Conservation (phyloP, 805 yeast genomes). For the Lachancea waltii region DNA sequence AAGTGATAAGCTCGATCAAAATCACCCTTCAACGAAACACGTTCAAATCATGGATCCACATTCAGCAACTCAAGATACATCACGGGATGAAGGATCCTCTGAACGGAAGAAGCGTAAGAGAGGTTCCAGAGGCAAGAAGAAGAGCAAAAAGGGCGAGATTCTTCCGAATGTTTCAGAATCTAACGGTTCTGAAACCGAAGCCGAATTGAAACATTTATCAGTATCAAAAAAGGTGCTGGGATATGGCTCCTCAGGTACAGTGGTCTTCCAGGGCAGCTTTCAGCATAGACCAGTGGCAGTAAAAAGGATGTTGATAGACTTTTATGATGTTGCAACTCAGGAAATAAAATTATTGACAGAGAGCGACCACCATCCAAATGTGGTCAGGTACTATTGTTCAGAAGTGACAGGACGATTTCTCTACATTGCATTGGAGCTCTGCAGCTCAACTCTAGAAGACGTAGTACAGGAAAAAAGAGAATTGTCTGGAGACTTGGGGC, state of each 20-base stretch:
- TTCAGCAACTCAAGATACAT: slow-evolving; percentile 9
- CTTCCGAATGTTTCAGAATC: slow-evolving; percentile 3
- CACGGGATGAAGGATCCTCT: slow-evolving; percentile 11
- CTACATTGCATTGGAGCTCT: slow-evolving; percentile 88
- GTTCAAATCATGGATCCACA: slow-evolving; percentile 11
- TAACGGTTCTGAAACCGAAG: slow-evolving; percentile 18
- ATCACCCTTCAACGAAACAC: not conserved
- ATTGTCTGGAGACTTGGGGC: slow-evolving; percentile 31
- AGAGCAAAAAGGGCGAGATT: slow-evolving; percentile 35
- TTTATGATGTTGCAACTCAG: slow-evolving; percentile 88
- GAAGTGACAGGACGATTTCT: slow-evolving; percentile 81
- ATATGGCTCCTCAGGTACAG: slow-evolving; percentile 95
- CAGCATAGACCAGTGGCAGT: slow-evolving; percentile 95
- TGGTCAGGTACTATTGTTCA: slow-evolving; percentile 88
- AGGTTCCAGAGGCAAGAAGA: slow-evolving; percentile 80
- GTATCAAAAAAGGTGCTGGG: slow-evolving; percentile 78
- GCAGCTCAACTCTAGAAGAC: slow-evolving; percentile 85
- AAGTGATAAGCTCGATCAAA: not conserved
- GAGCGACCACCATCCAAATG: slow-evolving; percentile 95
- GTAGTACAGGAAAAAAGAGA: slow-evolving; percentile 51
- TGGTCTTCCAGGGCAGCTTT: slow-evolving; percentile 83
- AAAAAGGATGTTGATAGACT: slow-evolving; percentile 86
- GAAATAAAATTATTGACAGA: slow-evolving; percentile 85
- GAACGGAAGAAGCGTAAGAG: slow-evolving; percentile 58
- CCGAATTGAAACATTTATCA: slow-evolving; percentile 43